Percentiles rank a stretch among this genome's conserved stretches.
These are phyloP conservation scores for Cystofilobasidium capitatum DNA, from an alignment of 768 basidiomycete species.

Conservation along the genomic window DNA sequence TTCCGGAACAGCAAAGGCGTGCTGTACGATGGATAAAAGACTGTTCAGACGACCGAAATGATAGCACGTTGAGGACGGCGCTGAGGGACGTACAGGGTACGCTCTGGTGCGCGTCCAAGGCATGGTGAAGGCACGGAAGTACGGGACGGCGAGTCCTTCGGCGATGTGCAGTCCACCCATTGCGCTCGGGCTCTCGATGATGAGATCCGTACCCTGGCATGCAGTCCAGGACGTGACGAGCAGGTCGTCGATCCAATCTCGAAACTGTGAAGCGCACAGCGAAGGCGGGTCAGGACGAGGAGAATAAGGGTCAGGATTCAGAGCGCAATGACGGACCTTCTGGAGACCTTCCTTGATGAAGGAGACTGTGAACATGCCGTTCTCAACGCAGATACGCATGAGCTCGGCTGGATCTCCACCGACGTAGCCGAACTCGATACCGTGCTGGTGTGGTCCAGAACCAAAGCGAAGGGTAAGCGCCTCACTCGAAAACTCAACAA, in stretches of 20 bases:
- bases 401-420: constrained; percentile 96
- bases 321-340: constrained; percentile 51
- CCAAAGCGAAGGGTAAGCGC: constrained; percentile 11
- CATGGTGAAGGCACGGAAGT: constrained; percentile 64
- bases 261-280: constrained; percentile 52
- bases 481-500: neutral
- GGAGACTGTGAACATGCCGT: constrained; percentile 91
- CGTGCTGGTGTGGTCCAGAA: constrained; percentile 58
- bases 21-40: constrained; percentile 36
- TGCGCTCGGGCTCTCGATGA: constrained; percentile 90
- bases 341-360: constrained; percentile 83
- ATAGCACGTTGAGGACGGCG: neutral
- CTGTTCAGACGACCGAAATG: neutral
- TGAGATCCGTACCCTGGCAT: constrained; percentile 84
- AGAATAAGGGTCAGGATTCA: neutral
- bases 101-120: constrained; percentile 92
- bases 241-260: constrained; percentile 95
- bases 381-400: constrained; percentile 73
- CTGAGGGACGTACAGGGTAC: constrained; percentile 51
- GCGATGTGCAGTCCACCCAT: constrained; percentile 98
- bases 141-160: constrained; percentile 84
- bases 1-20: constrained; percentile 95
- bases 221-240: constrained; percentile 92
- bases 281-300: neutral
- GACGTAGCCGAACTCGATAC: constrained; percentile 89